A percentile compares a stretch with the other conserved stretches of the same genome.
Conservation (phyloP, 2,329 filamentous ascomycete species). For the Fusarium algeriense region DNA sequence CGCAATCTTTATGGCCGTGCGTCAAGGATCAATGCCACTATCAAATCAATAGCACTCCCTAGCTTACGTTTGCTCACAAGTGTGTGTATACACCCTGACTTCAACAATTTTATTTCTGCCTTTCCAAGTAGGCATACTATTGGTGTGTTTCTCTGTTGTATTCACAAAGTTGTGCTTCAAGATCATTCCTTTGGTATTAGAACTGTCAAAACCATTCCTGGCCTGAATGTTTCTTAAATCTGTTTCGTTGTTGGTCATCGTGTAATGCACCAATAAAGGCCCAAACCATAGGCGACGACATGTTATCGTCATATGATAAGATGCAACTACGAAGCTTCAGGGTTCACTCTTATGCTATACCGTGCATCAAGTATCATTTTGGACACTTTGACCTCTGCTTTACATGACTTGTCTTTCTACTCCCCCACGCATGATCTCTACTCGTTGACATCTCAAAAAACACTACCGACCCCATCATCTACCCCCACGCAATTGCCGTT, state of each 20-base stretch:
- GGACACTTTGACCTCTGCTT: neutral
- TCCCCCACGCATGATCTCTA: constrained; percentile 27
- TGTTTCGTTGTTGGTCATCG: neutral
- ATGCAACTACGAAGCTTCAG: neutral
- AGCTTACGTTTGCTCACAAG: constrained; percentile 1
- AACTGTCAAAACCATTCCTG: neutral
- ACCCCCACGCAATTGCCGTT: constrained; percentile 42
- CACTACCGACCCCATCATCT: constrained; percentile 11
- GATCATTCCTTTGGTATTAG: neutral
- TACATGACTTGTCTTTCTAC: constrained; percentile 3
- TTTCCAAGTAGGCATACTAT: constrained; percentile 15
- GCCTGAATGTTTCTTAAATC: neutral
- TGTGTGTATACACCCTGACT: neutral
- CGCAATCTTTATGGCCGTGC: constrained; percentile 14
- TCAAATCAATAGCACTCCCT: constrained; percentile 16
- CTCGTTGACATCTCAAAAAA: constrained; percentile 24
- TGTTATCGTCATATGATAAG: constrained; percentile 11
- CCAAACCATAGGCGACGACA: neutral
- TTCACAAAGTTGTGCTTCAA: neutral
- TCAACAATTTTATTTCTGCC: neutral
- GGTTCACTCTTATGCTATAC: neutral
- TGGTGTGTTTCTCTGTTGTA: neutral
- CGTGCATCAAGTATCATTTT: neutral
- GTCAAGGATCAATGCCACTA: constrained; percentile 10
- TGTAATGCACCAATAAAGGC: neutral